Evolutionary conservation across 75 land plant species (phyloP).

Genomic region (Cunninghamia lanceolata): DNA sequence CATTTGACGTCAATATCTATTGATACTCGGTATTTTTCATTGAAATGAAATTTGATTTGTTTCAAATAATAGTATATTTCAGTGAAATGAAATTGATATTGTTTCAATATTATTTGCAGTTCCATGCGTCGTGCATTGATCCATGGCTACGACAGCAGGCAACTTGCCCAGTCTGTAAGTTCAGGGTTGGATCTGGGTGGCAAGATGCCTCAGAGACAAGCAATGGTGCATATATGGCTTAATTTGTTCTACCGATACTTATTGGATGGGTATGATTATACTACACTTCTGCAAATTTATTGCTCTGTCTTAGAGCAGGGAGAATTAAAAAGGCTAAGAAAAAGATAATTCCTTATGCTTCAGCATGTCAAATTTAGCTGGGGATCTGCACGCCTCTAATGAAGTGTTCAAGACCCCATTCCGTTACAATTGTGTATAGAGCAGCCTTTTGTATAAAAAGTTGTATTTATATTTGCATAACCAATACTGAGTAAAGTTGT

Average conservation of each 20-base stretch:
- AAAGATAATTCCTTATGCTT: not conserved
- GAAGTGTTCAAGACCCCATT: not conserved
- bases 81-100: not conserved
- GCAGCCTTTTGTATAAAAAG: not conserved
- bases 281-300: not conserved
- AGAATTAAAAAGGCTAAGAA: not conserved
- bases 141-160: slow-evolving; percentile 96
- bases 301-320: not conserved
- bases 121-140: slow-evolving; percentile 82
- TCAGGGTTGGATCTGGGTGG: slow-evolving; percentile 45
- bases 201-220: slow-evolving; percentile 20
- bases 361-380: not conserved
- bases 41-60: not conserved
- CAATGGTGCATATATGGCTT: slow-evolving; percentile 5
- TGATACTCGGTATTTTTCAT: not conserved
- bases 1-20: not conserved
- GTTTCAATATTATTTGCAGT: slow-evolving; percentile 45
- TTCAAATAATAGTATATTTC: not conserved
- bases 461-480: not conserved
- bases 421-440: not conserved
- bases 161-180: slow-evolving; percentile 94
- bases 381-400: not conserved
- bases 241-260: not conserved
- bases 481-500: not conserved
- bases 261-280: not conserved